These are phyloP conservation scores for Paspalum notatum DNA, from an alignment of 176 grass and related monocot genomes.

Conservation along the genomic window DNA sequence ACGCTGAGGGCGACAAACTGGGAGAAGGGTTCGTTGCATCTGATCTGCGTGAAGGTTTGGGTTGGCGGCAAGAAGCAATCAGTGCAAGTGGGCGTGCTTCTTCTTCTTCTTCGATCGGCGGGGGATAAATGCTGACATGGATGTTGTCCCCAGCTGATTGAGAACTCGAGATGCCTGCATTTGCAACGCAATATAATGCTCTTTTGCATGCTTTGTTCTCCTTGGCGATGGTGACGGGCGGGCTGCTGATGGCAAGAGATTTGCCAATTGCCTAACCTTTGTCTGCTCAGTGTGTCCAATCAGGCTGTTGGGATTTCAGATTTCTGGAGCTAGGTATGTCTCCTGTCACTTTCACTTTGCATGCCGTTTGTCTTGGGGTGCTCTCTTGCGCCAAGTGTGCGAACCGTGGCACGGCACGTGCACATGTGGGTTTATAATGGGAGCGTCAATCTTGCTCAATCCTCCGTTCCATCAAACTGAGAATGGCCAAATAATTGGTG, in stretches of 20 bases:
- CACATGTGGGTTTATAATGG: background rate
- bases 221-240: background rate
- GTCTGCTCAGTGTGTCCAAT: constrained; percentile 32
- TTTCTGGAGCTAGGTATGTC: constrained; percentile 33
- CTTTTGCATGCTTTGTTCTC: background rate
- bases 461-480: background rate
- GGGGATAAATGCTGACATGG: constrained; percentile 49
- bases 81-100: constrained; percentile 21
- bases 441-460: background rate
- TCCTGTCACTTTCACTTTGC: background rate
- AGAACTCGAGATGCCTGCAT: background rate
- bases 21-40: constrained; percentile 19
- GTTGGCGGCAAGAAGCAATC: constrained; percentile 23
- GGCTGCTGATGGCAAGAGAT: constrained; percentile 14
- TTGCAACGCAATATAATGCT: background rate
- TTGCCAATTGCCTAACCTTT: constrained; percentile 45
- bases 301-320: background rate
- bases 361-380: background rate
- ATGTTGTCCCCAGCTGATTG: constrained; percentile 43
- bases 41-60: constrained; percentile 22
- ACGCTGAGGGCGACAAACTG: constrained; percentile 43
- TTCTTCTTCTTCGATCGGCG: no score
- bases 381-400: background rate
- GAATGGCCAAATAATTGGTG: background rate
- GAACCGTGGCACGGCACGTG: background rate